Conservation (phyloP, 2,329 filamentous ascomycete genomes). For the Amesomyces nigricolor region DNA sequence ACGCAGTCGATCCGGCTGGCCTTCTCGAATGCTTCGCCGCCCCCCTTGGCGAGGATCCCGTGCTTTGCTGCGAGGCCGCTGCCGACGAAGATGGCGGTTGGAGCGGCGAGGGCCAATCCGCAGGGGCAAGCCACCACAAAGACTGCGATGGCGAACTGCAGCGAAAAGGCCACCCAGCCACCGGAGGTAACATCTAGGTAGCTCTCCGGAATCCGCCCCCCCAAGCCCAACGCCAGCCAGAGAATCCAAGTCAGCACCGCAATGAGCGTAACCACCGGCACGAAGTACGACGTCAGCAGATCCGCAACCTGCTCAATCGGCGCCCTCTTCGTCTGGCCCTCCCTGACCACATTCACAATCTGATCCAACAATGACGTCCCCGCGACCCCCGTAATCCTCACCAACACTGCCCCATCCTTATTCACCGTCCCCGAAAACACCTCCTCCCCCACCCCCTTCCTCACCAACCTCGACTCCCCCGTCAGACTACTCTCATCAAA, state of each 20-base stretch:
- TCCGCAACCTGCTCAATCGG: constrained; percentile 73
- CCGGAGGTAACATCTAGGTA: constrained; percentile 52
- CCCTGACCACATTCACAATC: constrained; percentile 69
- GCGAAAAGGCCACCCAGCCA: constrained; percentile 67
- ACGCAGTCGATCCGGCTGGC: constrained; percentile 72
- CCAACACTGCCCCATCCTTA: constrained; percentile 55
- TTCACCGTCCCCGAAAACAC: constrained; percentile 73
- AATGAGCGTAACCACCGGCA: constrained; percentile 63
- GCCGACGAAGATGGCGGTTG: constrained; percentile 79
- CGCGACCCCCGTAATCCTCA: constrained; percentile 58
- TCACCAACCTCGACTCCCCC: constrained; percentile 64
- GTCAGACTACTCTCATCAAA: constrained; percentile 93
- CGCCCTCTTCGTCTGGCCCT: constrained; percentile 69
- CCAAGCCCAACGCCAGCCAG: constrained; percentile 62
- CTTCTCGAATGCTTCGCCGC: constrained; percentile 80
- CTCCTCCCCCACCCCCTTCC: constrained; percentile 56
- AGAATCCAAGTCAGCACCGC: constrained; percentile 66
- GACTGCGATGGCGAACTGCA: constrained; percentile 79
- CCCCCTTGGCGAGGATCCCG: constrained; percentile 77
- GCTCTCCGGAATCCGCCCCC: constrained; percentile 49
- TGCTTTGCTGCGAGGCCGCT: constrained; percentile 72
- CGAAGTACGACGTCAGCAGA: constrained; percentile 68
- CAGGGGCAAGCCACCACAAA: constrained; percentile 86
- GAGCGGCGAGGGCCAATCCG: constrained; percentile 76
- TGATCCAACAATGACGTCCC: constrained; percentile 74